phyloP scores from a whole-genome alignment of 345 rosid species.

The Crucihimalaya himalaica region DNA sequence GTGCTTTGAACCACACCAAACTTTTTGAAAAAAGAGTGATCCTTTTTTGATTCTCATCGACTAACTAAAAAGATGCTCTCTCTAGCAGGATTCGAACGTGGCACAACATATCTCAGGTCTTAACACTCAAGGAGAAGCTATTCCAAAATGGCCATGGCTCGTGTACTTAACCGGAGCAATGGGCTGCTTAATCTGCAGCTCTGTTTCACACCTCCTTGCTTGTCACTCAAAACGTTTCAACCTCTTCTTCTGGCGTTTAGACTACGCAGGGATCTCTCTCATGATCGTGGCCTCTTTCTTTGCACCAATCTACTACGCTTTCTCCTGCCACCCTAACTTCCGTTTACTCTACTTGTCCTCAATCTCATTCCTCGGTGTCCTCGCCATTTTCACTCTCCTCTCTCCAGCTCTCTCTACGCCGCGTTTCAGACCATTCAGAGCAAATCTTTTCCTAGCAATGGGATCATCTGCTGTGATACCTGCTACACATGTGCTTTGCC shows the following conservation, averaged over 20 bases:
- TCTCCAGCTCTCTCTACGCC: slow-evolving; percentile 65
- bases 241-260: slow-evolving; percentile 93
- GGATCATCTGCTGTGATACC: slow-evolving; percentile 85
- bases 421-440: slow-evolving; percentile 62
- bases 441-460: slow-evolving; percentile 73
- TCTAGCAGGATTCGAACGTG: slow-evolving; percentile 17
- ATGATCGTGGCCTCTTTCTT: slow-evolving; percentile 89
- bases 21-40: not conserved
- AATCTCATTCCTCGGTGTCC: slow-evolving; percentile 63
- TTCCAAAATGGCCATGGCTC: slow-evolving; percentile 90
- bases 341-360: slow-evolving; percentile 62
- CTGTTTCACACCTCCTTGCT: slow-evolving; percentile 89
- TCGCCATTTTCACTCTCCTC: slow-evolving; percentile 73
- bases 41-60: not conserved
- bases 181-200: slow-evolving; percentile 81
- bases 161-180: slow-evolving; percentile 83
- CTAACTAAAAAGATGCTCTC: not conserved
- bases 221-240: slow-evolving; percentile 75
- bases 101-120: slow-evolving; percentile 22
- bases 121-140: slow-evolving; percentile 5
- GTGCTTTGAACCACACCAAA: slow-evolving; percentile 7
- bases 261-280: slow-evolving; percentile 88
- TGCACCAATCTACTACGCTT: slow-evolving; percentile 86
- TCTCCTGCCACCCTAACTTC: slow-evolving; percentile 66
- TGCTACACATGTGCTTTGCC: slow-evolving; percentile 61